Evolutionary conservation across 202 grass and related monocot species (phyloP), one percentile per base, ranked within the genome.

Genomic region (Elaeis oleifera): DNA sequence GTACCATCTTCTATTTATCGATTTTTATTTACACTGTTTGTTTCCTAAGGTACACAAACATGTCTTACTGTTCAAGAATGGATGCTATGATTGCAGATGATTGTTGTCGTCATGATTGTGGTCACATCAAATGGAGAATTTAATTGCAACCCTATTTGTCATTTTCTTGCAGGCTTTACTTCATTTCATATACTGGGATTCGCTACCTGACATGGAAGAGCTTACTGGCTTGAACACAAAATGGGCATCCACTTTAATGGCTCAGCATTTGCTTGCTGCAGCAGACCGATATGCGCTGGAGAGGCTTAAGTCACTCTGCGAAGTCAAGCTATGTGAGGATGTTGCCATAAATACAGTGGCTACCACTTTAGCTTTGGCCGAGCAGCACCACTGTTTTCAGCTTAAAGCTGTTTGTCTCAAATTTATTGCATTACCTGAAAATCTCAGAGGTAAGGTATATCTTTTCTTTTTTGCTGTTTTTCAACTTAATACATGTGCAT

Each of bases 121-220:
- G 61, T 17, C 49, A 32, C 64, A 49, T 58, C 14, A 16, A 28
- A 62, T 59, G 27, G 67, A 11, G 8, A 0, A 44, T 70, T 36
- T 9, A 22, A 18, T n/a, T 39, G 8, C 14, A 32, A 65, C 68
- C 56, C 15, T 77, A 16, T 61, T 36, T 51, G 3, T 68, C 28
- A 26, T 61, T 55, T 17, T 1, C 66, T 75, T 71, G 23, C 71
- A 99, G 94, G 85, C 88, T 62, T 81, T 94, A 26, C 88, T 99
- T 63, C 88, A 99, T 84, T 99, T 94, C 77, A 99, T 99, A 83
- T 99, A 99, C 56, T 99, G 94, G 88, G 94, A 99, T 67, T 76
- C 71, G 26, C 79, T 89, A 71, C 88, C 94, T 49, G 82, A 92
- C 67, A 70, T 99, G 31, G 94, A 89, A 88, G 94, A 99, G 56